These are phyloP conservation scores for Coprinopsis sp. DNA, from an alignment of 768 basidiomycete genomes.

Conservation along the genomic window DNA sequence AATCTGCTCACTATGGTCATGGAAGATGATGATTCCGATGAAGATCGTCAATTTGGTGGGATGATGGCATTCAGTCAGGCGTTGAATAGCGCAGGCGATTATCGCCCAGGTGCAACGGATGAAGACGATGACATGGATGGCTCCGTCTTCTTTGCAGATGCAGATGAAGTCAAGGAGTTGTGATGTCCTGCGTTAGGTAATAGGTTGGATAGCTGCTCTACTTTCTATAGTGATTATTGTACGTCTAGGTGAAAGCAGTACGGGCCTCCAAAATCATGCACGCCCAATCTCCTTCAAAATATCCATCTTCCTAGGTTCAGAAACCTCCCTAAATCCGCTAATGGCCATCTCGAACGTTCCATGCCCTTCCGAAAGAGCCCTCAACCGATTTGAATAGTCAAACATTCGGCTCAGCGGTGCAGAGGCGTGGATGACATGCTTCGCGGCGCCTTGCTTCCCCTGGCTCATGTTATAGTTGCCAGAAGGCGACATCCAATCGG, in stretches of 20 bases:
- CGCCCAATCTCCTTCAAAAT: conserved; percentile 79
- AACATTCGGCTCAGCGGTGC: conserved; percentile 81
- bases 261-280: conserved; percentile 43
- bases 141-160: conserved; percentile 73
- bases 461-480: conserved; percentile 24
- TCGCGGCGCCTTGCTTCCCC: conserved; percentile 18
- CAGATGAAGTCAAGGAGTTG: conserved; percentile 68
- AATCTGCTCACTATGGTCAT: conserved; percentile 36
- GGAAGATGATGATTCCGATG: conserved; percentile 28
- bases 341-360: conserved; percentile 75
- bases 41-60: conserved; percentile 39
- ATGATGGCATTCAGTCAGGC: conserved; percentile 77
- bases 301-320: conserved; percentile 56
- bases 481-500: conserved; percentile 72
- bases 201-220: conserved; percentile 13
- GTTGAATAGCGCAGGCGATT: conserved; percentile 52
- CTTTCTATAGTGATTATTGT: too few relatives aligned
- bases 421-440: conserved; percentile 63
- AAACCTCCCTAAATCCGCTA: conserved; percentile 73
- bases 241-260: too few relatives aligned
- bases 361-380: conserved; percentile 79
- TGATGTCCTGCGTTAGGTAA: too few relatives aligned
- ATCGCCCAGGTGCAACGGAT: conserved; percentile 53
- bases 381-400: conserved; percentile 73
- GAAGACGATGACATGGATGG: conserved; percentile 78